Evolutionary conservation across 225 moss, liverwort and hornwort genomes (phyloP), one percentile per base, ranked within the genome.

Genomic region (Asterella californica): DNA sequence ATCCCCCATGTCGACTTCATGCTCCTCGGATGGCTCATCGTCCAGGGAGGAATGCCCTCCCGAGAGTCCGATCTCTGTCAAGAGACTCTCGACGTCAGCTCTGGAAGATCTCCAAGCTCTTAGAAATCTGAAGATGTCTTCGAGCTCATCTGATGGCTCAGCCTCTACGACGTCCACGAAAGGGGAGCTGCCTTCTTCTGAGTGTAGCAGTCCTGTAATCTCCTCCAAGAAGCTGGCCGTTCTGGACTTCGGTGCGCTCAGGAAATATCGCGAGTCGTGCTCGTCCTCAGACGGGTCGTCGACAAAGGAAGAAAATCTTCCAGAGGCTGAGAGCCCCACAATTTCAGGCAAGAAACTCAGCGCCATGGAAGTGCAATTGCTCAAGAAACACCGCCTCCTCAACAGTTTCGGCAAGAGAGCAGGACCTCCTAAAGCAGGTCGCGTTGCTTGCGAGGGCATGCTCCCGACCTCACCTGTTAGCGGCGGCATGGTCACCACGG

Each of bases 401-500:
- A 82, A 79, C 2, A 84, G 80, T 30, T 21, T 65, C 54, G 87
- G 87, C 76, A 74, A 84, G 75, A 84, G 84, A 76, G 68, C 37
- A 14, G 84, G 84, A 70, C 70, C 48, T 63, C 76, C 87, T 1
- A 87, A 87, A 69, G 79, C 82, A 25, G 80, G 80, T n/a, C 84
- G 87, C 42, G 84, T 87, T n/a, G 87, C 84, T 38, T 87, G 87
- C 75, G 87, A 87, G 70, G 87, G 87, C 37, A 87, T 87, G 87
- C 83, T 87, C 29, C 86, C 85, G 37, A 78, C 78, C 57, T 85
- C 89, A 53, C 83, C 89, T 38, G 67, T 91, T 48, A 62, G 42
- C 59, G 65, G 72, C 73, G 70, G 83, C 9, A 32, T 67, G 36
- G 48, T 72, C 10, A 5, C 54, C 0, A 22, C 38, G 61, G 87